phyloP scores from a whole-genome alignment of 2,329 filamentous ascomycete genomes.

The Torrubiella hemipterigena region DNA sequence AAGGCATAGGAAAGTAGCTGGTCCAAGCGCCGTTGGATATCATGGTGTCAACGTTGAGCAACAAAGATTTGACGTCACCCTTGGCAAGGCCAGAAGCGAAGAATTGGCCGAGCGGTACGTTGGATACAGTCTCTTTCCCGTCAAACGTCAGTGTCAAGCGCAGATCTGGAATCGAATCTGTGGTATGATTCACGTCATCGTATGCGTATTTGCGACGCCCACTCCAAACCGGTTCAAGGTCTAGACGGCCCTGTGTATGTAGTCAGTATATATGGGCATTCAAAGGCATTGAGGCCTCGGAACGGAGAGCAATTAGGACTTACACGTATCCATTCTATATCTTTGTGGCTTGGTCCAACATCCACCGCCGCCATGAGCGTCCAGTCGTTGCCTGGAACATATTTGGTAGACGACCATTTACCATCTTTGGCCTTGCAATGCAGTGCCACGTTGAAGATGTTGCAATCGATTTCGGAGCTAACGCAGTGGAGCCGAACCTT shows the following conservation, averaged over 20 bases:
- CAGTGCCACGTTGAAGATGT: neutral
- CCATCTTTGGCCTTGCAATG: neutral
- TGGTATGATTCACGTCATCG: neutral
- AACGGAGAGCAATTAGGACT: neutral
- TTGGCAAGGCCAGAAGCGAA: slow-evolving; percentile 1
- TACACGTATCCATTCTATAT: neutral
- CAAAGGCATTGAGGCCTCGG: neutral
- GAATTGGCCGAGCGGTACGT: neutral
- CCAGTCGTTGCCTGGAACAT: neutral
- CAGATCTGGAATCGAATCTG: neutral
- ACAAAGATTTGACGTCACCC: neutral
- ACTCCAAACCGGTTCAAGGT: neutral
- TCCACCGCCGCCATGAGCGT: neutral
- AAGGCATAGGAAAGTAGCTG: slow-evolving; percentile 1
- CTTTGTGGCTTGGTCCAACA: neutral
- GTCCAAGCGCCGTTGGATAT: slow-evolving; percentile 1
- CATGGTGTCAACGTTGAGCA: neutral
- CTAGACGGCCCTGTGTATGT: neutral
- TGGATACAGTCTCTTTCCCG: slow-evolving; percentile 1
- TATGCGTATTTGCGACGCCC: neutral
- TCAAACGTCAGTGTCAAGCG: neutral
- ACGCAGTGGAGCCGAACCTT: neutral
- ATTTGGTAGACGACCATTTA: neutral
- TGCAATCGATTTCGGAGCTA: neutral
- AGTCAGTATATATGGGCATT: neutral